Evolutionary conservation across 2,329 filamentous ascomycete species (phyloP), one percentile per base, ranked within the genome.

Genomic region (Lasiodiplodia citricola): DNA sequence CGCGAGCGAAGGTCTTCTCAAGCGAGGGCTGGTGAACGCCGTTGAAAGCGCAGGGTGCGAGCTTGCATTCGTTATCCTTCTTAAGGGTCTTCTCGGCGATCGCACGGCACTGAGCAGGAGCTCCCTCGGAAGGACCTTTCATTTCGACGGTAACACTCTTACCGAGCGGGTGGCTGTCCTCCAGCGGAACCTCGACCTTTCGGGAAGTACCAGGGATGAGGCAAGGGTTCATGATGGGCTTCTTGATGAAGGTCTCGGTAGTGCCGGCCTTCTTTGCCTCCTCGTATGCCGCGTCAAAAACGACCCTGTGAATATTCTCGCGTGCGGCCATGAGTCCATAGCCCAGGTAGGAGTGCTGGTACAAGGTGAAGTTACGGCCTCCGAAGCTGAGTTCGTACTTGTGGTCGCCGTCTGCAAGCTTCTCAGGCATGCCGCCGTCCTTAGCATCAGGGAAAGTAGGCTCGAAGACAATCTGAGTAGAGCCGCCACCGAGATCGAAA

Each of bases 401-500:
- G 88, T 99, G 96, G 77, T 98, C 94, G 68, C 96, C 96, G 54
- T 94, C 91, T 21, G 90, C 87, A 75, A 99, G 87, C 79, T 90
- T 91, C 78, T 93, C 90, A 0, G 94, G 94, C 86, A 97, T 92
- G 70, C 94, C 94, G 71, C 92, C 92, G 62, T 87, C 84, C 67
- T 87, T 81, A 68, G 87, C 87, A 67, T 88, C 87, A 79, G 92
- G 91, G 83, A 97, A 99, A 64, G 91, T 97, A 25, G 96, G 96
- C 84, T 99, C 90, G 81, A 98, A 99, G 73, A 99, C 96, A 77
- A 99, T 97, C 83, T 99, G 96, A 16, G 96, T 99, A 25, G 94
- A 97, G 66, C 96, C 96, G 75, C 96, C 96, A 71, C 96, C 96
- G 60, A 99, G 91, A 78, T 99, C 96, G 76, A 99, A 97, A 69